These are phyloP conservation scores for Venturia pyrina DNA, from an alignment of 2,329 filamentous ascomycete species.

Conservation along the genomic window DNA sequence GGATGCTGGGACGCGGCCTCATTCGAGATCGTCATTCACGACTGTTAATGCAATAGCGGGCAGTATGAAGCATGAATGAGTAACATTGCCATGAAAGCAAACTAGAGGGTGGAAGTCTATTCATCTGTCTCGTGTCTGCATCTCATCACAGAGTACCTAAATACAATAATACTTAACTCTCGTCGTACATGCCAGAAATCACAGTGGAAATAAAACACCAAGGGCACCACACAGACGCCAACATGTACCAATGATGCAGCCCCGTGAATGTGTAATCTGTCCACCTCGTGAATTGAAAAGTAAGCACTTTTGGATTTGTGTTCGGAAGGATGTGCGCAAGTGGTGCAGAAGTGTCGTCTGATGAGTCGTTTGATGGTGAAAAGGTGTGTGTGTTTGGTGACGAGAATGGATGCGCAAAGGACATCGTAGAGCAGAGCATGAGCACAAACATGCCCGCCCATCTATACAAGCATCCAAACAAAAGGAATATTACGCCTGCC, in stretches of 20 bases:
- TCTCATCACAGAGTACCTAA: conserved; percentile 3
- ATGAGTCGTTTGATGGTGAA: neutral
- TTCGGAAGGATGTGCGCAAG: neutral
- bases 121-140: neutral
- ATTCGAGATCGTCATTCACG: neutral
- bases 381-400: neutral
- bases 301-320: neutral
- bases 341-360: neutral
- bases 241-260: conserved; percentile 1
- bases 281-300: neutral
- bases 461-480: conserved; percentile 5
- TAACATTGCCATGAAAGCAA: too few species aligned
- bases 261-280: neutral
- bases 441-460: neutral
- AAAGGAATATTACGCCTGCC: neutral
- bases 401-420: neutral
- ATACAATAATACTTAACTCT: neutral
- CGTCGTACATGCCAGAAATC: neutral
- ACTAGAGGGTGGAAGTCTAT: neutral
- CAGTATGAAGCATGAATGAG: too few species aligned
- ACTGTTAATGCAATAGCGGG: neutral
- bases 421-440: neutral
- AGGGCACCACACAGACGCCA: neutral
- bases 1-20: neutral
- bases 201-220: neutral